Evolutionary conservation across 129 eudicot genomes (phyloP).

Genomic region (Escallonia rubra): DNA sequence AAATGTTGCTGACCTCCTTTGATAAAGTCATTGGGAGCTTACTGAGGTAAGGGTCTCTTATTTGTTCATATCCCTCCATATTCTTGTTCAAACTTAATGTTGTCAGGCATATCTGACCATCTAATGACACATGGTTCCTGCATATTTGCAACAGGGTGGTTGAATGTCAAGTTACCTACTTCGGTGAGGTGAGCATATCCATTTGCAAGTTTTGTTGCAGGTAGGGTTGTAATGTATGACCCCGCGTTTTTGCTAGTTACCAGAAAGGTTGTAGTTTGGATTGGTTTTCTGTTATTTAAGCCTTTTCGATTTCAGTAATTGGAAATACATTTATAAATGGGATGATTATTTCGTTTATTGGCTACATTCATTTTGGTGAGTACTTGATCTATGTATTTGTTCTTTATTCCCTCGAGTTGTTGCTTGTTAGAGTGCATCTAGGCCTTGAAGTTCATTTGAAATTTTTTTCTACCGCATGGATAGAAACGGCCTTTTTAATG

Average conservation of each 20-base stretch:
- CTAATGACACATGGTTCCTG: neutral
- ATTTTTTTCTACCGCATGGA: too few relatives aligned
- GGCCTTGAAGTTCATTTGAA: too few relatives aligned
- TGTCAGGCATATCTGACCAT: neutral
- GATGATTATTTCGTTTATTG: neutral
- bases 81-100: too few relatives aligned
- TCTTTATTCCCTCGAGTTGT: too few relatives aligned
- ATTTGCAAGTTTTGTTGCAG: conserved; percentile 9
- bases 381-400: too few relatives aligned
- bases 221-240: conserved; percentile 6
- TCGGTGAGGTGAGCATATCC: conserved; percentile 7
- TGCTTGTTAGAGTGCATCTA: too few relatives aligned
- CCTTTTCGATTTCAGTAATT: neutral
- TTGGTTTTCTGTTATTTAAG: neutral
- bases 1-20: conserved; percentile 59
- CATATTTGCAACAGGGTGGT: conserved; percentile 4
- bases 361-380: neutral
- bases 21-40: neutral
- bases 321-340: neutral
- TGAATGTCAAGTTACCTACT: conserved; percentile 1
- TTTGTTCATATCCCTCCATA: too few relatives aligned
- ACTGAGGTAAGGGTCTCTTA: neutral
- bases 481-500: too few relatives aligned
- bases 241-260: neutral
- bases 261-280: conserved; percentile 6